phyloP scores from a whole-genome alignment of 441 rosid species.

The Bruguiera hainesii region DNA sequence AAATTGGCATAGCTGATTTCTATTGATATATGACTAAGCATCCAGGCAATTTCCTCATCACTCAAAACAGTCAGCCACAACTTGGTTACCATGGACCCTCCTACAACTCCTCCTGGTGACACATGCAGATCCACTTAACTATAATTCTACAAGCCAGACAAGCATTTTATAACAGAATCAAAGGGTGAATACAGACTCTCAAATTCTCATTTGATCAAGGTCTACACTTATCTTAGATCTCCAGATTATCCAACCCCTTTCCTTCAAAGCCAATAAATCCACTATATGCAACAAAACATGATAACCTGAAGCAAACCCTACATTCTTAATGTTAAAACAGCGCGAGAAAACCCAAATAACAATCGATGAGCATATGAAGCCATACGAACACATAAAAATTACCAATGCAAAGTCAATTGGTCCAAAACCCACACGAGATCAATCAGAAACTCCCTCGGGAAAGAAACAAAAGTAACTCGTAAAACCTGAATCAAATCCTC shows the following conservation, averaged over 20 bases:
- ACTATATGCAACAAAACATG: neutral
- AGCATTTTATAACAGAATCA: neutral
- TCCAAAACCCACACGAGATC: no score
- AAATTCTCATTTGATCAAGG: neutral
- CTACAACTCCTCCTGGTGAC: neutral
- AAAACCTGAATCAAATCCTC: neutral
- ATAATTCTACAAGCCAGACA: slow-evolving; percentile 1
- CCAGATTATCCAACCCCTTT: neutral
- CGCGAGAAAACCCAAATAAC: neutral
- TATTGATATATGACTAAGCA: neutral
- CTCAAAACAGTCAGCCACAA: neutral
- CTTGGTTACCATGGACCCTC: neutral
- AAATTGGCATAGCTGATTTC: neutral
- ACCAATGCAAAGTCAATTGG: no score
- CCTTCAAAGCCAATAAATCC: neutral
- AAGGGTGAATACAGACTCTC: neutral
- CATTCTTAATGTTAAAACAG: neutral
- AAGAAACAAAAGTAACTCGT: no score
- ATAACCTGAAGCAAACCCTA: slow-evolving; percentile 6
- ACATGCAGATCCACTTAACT: slow-evolving; percentile 1
- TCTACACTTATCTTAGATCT: neutral
- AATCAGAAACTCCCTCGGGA: no score
- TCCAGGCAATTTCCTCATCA: neutral
- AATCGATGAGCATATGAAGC: neutral
- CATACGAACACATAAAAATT: no score